These are phyloP conservation scores for Keithomyces neogunnii DNA, from an alignment of 2,329 filamentous ascomycete species.

Conservation along the genomic window DNA sequence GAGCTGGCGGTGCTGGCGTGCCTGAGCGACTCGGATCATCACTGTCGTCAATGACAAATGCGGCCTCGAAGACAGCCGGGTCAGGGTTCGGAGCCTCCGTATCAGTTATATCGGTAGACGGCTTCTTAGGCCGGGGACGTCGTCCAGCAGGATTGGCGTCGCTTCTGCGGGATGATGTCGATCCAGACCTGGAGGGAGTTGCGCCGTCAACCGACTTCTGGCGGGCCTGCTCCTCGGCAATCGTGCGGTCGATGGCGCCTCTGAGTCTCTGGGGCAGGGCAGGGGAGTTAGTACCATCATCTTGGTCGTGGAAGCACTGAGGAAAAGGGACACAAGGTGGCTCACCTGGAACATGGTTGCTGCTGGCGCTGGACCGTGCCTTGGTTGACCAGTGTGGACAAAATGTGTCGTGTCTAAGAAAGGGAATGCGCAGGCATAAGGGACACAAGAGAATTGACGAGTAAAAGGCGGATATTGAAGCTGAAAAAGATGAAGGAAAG, in stretches of 20 bases:
- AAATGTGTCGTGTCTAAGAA: slow-evolving; percentile 1
- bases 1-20: slow-evolving; percentile 43
- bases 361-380: slow-evolving; percentile 1
- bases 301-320: background rate
- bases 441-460: background rate
- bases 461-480: background rate
- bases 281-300: background rate
- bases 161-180: slow-evolving; percentile 30
- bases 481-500: too few species aligned
- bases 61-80: slow-evolving; percentile 78
- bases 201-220: slow-evolving; percentile 48
- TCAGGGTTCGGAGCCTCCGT: slow-evolving; percentile 52
- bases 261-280: slow-evolving; percentile 56
- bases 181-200: slow-evolving; percentile 29
- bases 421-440: background rate
- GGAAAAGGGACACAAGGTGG: background rate
- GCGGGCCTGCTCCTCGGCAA: slow-evolving; percentile 85
- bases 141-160: slow-evolving; percentile 21
- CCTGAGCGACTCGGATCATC: slow-evolving; percentile 55
- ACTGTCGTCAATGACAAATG: slow-evolving; percentile 80
- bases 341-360: slow-evolving; percentile 24
- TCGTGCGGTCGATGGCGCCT: slow-evolving; percentile 76
- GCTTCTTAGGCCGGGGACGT: slow-evolving; percentile 31
- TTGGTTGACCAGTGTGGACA: background rate
- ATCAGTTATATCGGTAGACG: slow-evolving; percentile 27